Evolutionary conservation across 768 basidiomycete genomes (phyloP).

Genomic region (Coprinellus aureogranulatus): DNA sequence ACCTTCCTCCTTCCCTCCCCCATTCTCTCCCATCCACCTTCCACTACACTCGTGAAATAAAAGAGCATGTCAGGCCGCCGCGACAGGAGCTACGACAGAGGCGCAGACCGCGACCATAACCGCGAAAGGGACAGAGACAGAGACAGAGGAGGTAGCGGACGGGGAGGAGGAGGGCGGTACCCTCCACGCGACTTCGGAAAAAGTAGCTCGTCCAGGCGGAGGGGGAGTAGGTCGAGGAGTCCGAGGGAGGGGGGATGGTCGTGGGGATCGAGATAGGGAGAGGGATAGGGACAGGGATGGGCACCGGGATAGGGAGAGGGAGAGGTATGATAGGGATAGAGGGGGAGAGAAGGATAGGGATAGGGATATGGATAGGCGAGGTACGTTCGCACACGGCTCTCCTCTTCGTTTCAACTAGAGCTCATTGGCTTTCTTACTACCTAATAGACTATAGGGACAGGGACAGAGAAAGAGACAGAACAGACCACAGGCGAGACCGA

Average conservation of each 20-base stretch:
- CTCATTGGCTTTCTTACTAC: no score
- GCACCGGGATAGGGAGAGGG: constrained; percentile 36
- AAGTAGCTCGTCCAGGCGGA: no score
- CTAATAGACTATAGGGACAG: background rate
- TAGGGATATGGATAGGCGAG: no score
- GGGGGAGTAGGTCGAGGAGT: background rate
- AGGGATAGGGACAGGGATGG: constrained; percentile 41
- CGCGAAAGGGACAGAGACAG: constrained; percentile 31
- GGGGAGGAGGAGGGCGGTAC: no score
- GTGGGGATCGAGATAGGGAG: background rate
- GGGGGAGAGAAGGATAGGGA: no score
- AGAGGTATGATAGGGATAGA: constrained; percentile 18
- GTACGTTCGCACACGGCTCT: no score
- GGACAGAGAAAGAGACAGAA: constrained; percentile 33
- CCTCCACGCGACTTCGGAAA: no score
- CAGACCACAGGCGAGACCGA: constrained; percentile 26
- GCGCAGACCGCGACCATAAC: constrained; percentile 19
- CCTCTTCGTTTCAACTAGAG: no score
- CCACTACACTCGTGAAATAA: constrained; percentile 44
- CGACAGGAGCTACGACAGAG: constrained; percentile 45
- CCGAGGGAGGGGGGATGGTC: no score
- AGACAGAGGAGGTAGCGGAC: constrained; percentile 16
- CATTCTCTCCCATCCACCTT: no score
- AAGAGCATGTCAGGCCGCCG: constrained; percentile 53
- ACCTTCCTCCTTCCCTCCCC: background rate